A percentile compares a stretch with the other conserved stretches of the same genome.
These are phyloP conservation scores for Proliferodiscus dingleyae DNA, from an alignment of 2,329 filamentous ascomycete species.

Conservation along the genomic window DNA sequence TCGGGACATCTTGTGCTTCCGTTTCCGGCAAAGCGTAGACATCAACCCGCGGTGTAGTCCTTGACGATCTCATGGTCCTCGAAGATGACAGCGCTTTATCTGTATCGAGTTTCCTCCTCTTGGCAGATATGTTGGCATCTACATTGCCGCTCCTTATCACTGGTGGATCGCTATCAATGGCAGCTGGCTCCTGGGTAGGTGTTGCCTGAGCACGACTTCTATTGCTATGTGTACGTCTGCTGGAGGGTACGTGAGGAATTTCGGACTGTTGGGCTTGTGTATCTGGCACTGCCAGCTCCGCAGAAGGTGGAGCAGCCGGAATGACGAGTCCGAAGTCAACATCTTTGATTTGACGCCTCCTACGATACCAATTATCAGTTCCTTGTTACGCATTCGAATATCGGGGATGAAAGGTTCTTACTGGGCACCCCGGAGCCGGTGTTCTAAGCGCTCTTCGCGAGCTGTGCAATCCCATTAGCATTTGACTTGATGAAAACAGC, in stretches of 20 bases:
- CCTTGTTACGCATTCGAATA: background rate
- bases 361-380: constrained; percentile 35
- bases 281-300: constrained; percentile 4
- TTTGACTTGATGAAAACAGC: background rate
- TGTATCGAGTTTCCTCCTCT: constrained; percentile 28
- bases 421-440: constrained; percentile 62
- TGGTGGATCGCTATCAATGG: constrained; percentile 2
- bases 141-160: constrained; percentile 15
- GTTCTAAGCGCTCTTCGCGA: constrained; percentile 58
- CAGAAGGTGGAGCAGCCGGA: constrained; percentile 30
- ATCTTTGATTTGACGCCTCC: constrained; percentile 50
- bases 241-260: constrained; percentile 14
- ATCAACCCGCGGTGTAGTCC: constrained; percentile 19
- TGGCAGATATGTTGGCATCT: constrained; percentile 32
- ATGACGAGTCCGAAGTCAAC: constrained; percentile 54
- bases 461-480: constrained; percentile 32
- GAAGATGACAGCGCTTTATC: constrained; percentile 21
- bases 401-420: constrained; percentile 33
- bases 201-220: constrained; percentile 5
- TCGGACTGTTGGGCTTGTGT: constrained; percentile 14
- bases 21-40: constrained; percentile 21
- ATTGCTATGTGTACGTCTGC: constrained; percentile 15
- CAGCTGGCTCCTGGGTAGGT: constrained; percentile 2
- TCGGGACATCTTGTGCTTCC: constrained; percentile 9
- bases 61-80: constrained; percentile 24